A percentile compares a stretch with the other conserved stretches of the same genome.
Evolutionary conservation across 768 basidiomycete species (phyloP).

Genomic region (Termitomyces sp.): DNA sequence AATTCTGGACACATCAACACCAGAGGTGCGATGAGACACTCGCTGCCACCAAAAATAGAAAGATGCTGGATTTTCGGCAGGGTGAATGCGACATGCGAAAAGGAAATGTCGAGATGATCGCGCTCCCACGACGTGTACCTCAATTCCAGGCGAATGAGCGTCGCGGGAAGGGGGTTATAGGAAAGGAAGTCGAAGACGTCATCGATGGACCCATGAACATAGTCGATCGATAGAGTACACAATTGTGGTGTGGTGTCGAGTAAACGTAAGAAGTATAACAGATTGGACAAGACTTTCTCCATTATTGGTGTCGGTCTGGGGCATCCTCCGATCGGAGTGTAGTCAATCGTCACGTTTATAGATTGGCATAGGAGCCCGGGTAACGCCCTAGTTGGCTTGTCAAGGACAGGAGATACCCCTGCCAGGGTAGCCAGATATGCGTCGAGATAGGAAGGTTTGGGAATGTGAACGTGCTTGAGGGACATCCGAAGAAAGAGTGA

Average conservation of each 20-base stretch:
- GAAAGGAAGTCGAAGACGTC: conserved; percentile 9
- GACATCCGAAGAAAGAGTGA: conserved; percentile 9
- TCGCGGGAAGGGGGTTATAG: conserved; percentile 8
- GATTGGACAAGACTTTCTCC: conserved; percentile 3
- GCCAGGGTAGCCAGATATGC: conserved; percentile 4
- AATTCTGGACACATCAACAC: conserved; percentile 6
- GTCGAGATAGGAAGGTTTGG: conserved; percentile 12
- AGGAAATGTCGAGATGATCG: not conserved
- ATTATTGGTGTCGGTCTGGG: not conserved
- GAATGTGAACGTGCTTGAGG: conserved; percentile 15
- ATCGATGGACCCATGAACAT: conserved; percentile 4
- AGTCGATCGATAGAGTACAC: conserved; percentile 3
- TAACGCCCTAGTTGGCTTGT: not conserved
- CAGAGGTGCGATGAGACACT: not conserved
- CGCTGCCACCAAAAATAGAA: not conserved
- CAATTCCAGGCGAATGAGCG: conserved; percentile 1
- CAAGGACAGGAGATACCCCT: not conserved
- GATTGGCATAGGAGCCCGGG: conserved; percentile 5
- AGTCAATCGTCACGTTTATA: conserved; percentile 8
- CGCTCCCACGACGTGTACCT: not conserved
- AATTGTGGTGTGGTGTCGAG: conserved; percentile 8
- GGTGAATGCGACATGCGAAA: not conserved
- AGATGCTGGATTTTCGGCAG: conserved; percentile 3
- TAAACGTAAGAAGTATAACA: conserved; percentile 7
- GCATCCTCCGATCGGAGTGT: not conserved